Percentiles rank a stretch among this genome's conserved stretches.
Evolutionary conservation across 257 asterid species (phyloP).

Genomic region (Hygrophila difformis): DNA sequence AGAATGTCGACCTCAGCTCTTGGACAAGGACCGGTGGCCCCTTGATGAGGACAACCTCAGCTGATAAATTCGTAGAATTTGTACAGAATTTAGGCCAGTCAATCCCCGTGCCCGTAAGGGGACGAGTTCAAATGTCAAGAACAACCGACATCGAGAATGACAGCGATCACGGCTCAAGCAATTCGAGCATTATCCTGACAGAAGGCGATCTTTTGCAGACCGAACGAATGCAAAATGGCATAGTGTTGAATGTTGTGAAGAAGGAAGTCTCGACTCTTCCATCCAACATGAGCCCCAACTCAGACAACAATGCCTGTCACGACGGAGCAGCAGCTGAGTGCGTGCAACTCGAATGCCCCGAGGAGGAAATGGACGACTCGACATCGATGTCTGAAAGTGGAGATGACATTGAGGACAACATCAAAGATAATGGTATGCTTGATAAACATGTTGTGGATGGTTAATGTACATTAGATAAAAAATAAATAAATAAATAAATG

Average conservation of each 20-base stretch:
- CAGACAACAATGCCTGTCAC: no score
- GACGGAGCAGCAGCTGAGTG: conserved; percentile 34
- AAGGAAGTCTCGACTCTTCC: conserved; percentile 67
- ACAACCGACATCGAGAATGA: conserved; percentile 49
- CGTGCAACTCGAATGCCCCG: conserved; percentile 23
- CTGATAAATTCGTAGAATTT: conserved; percentile 70
- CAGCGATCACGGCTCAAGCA: conserved; percentile 23
- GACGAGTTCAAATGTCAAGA: conserved; percentile 26
- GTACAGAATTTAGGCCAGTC: conserved; percentile 55
- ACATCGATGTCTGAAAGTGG: conserved; percentile 53
- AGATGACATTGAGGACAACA: conserved; percentile 26
- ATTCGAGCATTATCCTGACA: conserved; percentile 47
- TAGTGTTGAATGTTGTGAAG: conserved; percentile 75
- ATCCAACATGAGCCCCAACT: conserved; percentile 46
- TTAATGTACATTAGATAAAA: no score
- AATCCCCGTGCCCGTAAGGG: conserved; percentile 26
- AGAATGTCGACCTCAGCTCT: conserved; percentile 43
- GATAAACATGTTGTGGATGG: conserved; percentile 29
- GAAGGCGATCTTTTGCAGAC: conserved; percentile 90
- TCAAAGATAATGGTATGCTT: conserved; percentile 15
- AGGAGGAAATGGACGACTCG: conserved; percentile 45
- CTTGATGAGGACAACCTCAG: conserved; percentile 88
- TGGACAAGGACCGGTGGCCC: conserved; percentile 99
- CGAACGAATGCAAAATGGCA: conserved; percentile 67
- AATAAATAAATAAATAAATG: no score